These are phyloP conservation scores for Coemansia sp. DNA, from an alignment of 192 early-diverging fungal species.

Conservation along the genomic window DNA sequence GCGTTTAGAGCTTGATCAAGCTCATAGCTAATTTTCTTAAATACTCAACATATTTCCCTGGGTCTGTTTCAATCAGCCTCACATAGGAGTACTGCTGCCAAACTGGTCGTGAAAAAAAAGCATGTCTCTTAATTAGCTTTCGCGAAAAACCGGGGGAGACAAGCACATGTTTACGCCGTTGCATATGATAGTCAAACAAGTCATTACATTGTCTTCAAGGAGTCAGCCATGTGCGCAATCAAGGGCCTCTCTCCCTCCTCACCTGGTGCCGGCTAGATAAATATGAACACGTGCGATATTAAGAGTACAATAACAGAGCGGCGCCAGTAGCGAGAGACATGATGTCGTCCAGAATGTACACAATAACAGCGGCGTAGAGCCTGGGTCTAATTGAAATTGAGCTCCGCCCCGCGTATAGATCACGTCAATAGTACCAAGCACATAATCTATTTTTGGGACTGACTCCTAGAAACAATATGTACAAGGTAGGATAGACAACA, in stretches of 20 bases:
- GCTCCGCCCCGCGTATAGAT: not conserved
- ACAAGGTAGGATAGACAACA: not conserved
- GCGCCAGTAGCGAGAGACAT: not conserved
- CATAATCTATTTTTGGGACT: conserved; percentile 8
- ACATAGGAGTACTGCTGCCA: not conserved
- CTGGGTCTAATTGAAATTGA: not conserved
- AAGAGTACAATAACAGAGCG: not conserved
- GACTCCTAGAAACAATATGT: not conserved
- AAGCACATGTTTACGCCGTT: conserved; percentile 6
- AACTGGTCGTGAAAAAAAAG: not conserved
- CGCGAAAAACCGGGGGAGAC: conserved; percentile 3
- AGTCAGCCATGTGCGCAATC: conserved; percentile 3
- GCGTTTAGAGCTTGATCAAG: not conserved
- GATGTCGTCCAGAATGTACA: not conserved
- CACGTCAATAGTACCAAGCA: not conserved
- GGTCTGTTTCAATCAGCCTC: not conserved
- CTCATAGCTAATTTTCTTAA: not conserved
- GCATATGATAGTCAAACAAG: not conserved
- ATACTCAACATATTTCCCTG: not conserved
- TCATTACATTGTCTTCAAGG: not conserved
- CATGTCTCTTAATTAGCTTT: not conserved
- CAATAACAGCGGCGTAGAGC: not conserved
- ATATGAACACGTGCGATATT: not conserved
- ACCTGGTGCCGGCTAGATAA: not conserved
- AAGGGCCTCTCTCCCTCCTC: not conserved